phyloP scores from a whole-genome alignment of 2,329 filamentous ascomycete species.

The Achaetomium macrosporum region DNA sequence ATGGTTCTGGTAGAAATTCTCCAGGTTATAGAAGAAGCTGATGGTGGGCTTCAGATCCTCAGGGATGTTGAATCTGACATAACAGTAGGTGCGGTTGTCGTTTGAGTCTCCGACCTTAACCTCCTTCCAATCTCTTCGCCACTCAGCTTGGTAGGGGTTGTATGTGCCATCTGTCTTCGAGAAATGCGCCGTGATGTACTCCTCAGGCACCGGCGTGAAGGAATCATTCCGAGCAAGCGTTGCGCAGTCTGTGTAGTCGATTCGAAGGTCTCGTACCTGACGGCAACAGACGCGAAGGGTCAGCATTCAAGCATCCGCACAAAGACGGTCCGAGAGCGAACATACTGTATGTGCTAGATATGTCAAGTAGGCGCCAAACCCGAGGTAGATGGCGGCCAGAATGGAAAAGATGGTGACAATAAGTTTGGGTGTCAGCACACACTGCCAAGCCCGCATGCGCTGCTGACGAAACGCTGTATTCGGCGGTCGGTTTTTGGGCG shows the following conservation, averaged over 20 bases:
- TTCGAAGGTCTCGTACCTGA: constrained; percentile 81
- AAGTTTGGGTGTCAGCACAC: constrained; percentile 45
- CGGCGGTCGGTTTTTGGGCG: constrained; percentile 25
- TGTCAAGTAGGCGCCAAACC: constrained; percentile 25
- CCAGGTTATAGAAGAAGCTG: constrained; percentile 89
- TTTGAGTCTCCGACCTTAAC: constrained; percentile 37
- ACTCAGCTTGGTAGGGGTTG: constrained; percentile 29
- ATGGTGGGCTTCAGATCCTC: constrained; percentile 76
- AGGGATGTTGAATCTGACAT: constrained; percentile 71
- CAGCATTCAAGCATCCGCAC: constrained; percentile 3
- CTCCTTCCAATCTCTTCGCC: constrained; percentile 38
- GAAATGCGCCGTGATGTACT: constrained; percentile 64
- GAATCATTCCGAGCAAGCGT: constrained; percentile 43
- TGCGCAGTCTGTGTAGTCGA: constrained; percentile 83
- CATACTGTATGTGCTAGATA: constrained; percentile 24
- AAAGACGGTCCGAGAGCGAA: not conserved
- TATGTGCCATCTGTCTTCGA: constrained; percentile 42
- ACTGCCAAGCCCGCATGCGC: constrained; percentile 98
- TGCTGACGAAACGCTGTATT: constrained; percentile 95
- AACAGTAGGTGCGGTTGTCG: constrained; percentile 51
- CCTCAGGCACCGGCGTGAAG: constrained; percentile 48
- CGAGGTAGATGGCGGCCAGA: constrained; percentile 26
- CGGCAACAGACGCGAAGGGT: not conserved
- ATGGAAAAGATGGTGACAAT: constrained; percentile 28
- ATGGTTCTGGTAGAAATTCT: constrained; percentile 99